phyloP scores from a whole-genome alignment of 352 stramenopile genomes.

The Pythium phragmiticola region DNA sequence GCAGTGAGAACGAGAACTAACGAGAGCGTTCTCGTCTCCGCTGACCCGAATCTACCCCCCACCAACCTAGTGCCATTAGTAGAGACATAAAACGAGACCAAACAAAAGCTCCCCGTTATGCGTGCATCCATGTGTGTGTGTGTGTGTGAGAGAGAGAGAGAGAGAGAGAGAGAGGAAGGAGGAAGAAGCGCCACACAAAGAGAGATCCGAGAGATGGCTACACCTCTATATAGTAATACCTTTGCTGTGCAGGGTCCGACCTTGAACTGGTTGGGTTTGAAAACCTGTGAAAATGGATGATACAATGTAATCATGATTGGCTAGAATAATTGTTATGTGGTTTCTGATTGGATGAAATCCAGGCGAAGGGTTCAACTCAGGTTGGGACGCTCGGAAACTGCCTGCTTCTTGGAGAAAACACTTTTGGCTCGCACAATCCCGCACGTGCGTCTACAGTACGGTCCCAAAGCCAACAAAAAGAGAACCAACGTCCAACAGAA shows the following conservation, averaged over 20 bases:
- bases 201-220: constrained; percentile 7
- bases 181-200: background rate
- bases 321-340: background rate
- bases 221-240: constrained; percentile 5
- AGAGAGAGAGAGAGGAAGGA: too few species aligned
- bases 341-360: constrained; percentile 4
- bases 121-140: background rate
- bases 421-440: background rate
- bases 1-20: constrained; percentile 5
- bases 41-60: background rate
- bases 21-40: background rate
- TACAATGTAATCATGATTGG: background rate
- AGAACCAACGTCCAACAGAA: background rate
- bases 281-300: background rate
- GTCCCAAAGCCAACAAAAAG: constrained; percentile 8
- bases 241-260: background rate
- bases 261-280: background rate
- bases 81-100: constrained; percentile 12
- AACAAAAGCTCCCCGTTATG: background rate
- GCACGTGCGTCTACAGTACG: background rate
- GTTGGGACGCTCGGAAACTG: constrained; percentile 12
- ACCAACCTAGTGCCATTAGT: constrained; percentile 26
- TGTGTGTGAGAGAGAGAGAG: too few species aligned
- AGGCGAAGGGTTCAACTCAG: constrained; percentile 14
- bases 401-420: background rate